These are phyloP conservation scores for Cryptomeria japonica DNA, from an alignment of 75 land plant species.

Conservation along the genomic window DNA sequence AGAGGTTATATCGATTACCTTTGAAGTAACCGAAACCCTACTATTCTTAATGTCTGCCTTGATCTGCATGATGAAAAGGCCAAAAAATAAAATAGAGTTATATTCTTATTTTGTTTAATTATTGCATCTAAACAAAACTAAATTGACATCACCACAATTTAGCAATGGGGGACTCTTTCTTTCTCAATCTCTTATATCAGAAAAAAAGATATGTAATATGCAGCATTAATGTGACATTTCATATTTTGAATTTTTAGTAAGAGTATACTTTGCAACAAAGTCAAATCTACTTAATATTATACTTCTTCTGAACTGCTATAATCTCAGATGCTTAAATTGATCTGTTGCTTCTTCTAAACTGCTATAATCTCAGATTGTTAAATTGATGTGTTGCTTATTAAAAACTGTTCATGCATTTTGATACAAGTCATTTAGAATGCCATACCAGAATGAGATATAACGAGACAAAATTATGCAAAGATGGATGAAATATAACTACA, in stretches of 20 bases:
- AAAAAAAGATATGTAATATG: not conserved
- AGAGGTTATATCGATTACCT: slow-evolving; percentile 41
- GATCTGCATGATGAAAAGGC: slow-evolving; percentile 46
- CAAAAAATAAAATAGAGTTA: slow-evolving; percentile 1
- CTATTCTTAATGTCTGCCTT: slow-evolving; percentile 89
- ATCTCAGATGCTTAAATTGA: not conserved
- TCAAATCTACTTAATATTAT: not conserved
- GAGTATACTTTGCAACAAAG: not conserved
- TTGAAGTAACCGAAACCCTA: slow-evolving; percentile 75
- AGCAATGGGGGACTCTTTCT: not conserved
- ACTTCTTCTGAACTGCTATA: not conserved
- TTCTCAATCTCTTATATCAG: not conserved
- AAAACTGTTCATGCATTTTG: not conserved
- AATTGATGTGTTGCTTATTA: not conserved
- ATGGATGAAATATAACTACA: not conserved
- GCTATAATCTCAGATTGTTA: not conserved
- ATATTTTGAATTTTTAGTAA: not conserved
- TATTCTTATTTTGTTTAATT: not conserved
- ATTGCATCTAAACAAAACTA: slow-evolving; percentile 4
- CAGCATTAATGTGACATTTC: not conserved
- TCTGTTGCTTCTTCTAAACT: not conserved
- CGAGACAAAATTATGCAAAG: not conserved
- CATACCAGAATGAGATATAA: not conserved
- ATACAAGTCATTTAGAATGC: not conserved
- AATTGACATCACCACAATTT: not conserved